These are phyloP conservation scores for Mycena maculata DNA, from an alignment of 768 basidiomycete genomes.

Conservation along the genomic window DNA sequence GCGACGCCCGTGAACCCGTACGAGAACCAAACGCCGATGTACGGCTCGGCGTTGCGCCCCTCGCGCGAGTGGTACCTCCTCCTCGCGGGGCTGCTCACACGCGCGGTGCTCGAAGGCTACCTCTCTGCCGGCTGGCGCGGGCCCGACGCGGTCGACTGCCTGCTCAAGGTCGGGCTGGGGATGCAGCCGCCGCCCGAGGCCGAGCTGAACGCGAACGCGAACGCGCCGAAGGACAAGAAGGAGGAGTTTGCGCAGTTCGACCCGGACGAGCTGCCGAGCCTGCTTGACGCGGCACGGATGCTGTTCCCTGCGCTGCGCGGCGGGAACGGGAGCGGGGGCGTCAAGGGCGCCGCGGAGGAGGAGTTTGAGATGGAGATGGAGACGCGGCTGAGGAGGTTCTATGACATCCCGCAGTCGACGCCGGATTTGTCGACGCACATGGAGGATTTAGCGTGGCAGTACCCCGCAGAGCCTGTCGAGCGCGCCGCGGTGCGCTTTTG, in stretches of 20 bases:
- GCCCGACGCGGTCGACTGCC: slow-evolving; percentile 71
- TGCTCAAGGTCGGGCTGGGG: slow-evolving; percentile 79
- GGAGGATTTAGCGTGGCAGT: slow-evolving; percentile 83
- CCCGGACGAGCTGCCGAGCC: slow-evolving; percentile 79
- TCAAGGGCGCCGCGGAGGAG: slow-evolving; percentile 67
- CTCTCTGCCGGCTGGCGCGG: slow-evolving; percentile 86
- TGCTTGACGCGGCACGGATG: slow-evolving; percentile 73
- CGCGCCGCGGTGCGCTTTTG: slow-evolving; percentile 82
- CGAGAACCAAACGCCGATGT: slow-evolving; percentile 47
- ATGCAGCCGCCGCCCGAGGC: slow-evolving; percentile 7
- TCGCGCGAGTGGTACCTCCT: slow-evolving; percentile 87
- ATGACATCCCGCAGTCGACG: slow-evolving; percentile 76
- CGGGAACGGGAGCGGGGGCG: slow-evolving; percentile 39
- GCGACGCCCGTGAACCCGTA: slow-evolving; percentile 34
- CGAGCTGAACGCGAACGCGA: background rate
- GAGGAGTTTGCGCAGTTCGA: slow-evolving; percentile 68
- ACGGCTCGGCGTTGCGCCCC: slow-evolving; percentile 68
- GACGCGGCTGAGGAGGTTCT: slow-evolving; percentile 79
- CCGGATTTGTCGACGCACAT: slow-evolving; percentile 84
- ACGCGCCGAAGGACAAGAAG: slow-evolving; percentile 41
- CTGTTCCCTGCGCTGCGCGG: slow-evolving; percentile 71
- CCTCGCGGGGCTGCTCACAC: slow-evolving; percentile 78
- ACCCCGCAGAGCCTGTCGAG: slow-evolving; percentile 85
- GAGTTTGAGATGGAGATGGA: slow-evolving; percentile 84
- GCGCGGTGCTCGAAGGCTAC: slow-evolving; percentile 89